Percentiles rank a stretch among this genome's conserved stretches.
phyloP scores from a whole-genome alignment of 2,329 filamentous ascomycete genomes.

The Ophiocordyceps robertsii region DNA sequence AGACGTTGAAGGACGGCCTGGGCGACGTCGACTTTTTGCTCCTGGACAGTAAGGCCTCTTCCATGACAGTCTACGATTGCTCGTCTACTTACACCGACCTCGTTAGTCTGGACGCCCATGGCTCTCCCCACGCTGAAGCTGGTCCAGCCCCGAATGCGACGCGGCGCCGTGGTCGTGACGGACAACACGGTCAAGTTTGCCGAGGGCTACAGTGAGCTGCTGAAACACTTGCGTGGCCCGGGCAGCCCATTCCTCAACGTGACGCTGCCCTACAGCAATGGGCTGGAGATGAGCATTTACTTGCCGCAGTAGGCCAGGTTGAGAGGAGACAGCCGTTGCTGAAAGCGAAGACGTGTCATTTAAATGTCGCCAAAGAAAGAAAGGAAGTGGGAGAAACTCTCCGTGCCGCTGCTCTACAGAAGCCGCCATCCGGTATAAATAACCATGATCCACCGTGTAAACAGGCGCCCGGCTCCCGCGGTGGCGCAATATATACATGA shows the following conservation, averaged over 20 bases:
- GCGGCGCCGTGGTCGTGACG: slow-evolving; percentile 32
- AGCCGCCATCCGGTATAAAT: not conserved
- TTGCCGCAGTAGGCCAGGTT: not conserved
- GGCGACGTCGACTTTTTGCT: slow-evolving; percentile 40
- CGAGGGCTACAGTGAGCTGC: slow-evolving; percentile 31
- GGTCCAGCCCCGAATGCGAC: slow-evolving; percentile 29
- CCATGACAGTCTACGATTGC: no score
- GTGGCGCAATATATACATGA: not conserved
- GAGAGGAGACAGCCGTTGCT: not conserved
- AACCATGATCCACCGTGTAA: not conserved
- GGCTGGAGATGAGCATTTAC: slow-evolving; percentile 13
- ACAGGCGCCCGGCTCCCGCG: not conserved
- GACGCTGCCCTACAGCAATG: slow-evolving; percentile 17
- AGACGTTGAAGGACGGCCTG: slow-evolving; percentile 31
- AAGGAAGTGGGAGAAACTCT: not conserved
- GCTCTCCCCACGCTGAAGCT: slow-evolving; percentile 38
- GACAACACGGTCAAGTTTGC: slow-evolving; percentile 32
- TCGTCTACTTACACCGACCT: no score
- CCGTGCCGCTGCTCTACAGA: not conserved
- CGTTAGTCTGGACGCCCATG: slow-evolving; percentile 43
- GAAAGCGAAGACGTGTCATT: not conserved
- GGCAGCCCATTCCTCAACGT: slow-evolving; percentile 33
- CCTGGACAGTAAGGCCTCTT: slow-evolving; percentile 42
- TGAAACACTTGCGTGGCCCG: slow-evolving; percentile 29
- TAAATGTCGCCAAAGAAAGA: not conserved